Conservation (phyloP, 352 stramenopile genomes). For the Plasmopara muralis region DNA sequence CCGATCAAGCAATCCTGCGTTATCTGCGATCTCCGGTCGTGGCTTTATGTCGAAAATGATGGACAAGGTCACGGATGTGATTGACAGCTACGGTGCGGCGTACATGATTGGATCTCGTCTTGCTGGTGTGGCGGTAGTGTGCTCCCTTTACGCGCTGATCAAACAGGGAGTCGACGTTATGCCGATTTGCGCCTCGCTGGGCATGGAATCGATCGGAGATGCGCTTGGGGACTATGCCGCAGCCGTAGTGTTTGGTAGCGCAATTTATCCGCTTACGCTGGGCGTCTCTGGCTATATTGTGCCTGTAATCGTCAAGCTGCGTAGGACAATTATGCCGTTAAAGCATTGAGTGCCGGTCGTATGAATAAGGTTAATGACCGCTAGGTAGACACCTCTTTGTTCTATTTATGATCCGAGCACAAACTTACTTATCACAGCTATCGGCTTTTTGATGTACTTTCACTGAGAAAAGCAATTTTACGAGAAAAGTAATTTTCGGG, state of each 20-base stretch:
- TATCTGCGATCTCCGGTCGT: conserved; percentile 10
- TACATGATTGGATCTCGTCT: conserved; percentile 87
- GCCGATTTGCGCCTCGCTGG: conserved; percentile 62
- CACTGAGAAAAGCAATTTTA: too few relatives aligned
- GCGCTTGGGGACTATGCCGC: conserved; percentile 70
- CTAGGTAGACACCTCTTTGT: too few relatives aligned
- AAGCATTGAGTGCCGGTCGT: not conserved
- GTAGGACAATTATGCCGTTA: conserved; percentile 41
- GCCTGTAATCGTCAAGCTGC: conserved; percentile 56
- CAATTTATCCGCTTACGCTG: conserved; percentile 76
- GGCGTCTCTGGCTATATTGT: conserved; percentile 70
- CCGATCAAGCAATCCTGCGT: conserved; percentile 11
- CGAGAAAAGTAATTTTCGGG: too few relatives aligned
- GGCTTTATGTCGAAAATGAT: conserved; percentile 56
- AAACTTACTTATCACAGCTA: too few relatives aligned
- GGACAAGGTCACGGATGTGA: conserved; percentile 59
- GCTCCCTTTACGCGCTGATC: conserved; percentile 63
- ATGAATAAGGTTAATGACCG: too few relatives aligned
- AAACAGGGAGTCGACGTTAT: conserved; percentile 80
- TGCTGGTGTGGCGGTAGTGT: conserved; percentile 70
- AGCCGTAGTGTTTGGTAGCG: conserved; percentile 68
- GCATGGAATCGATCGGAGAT: conserved; percentile 63
- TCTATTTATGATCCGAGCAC: too few relatives aligned
- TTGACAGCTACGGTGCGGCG: conserved; percentile 81
- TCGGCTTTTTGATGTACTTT: too few relatives aligned